Evolutionary conservation across 1,139 yeast species (phyloP).

Genomic region (Taphrina flavorubra): DNA sequence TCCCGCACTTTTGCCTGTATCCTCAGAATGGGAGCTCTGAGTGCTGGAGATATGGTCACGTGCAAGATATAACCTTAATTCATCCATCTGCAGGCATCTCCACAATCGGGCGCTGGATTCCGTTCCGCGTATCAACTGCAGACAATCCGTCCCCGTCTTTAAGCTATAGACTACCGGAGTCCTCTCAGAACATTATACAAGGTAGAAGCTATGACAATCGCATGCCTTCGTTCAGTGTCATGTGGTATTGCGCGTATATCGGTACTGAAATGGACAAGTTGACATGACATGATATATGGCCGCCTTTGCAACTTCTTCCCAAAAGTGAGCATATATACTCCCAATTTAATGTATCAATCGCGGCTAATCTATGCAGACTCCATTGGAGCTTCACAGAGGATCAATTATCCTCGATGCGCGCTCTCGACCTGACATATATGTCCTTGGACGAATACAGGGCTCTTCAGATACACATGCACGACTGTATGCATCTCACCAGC

Average conservation of each 20-base stretch:
- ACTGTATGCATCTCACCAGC: constrained; percentile 45
- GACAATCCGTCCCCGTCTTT: too few species aligned
- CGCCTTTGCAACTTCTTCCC: constrained; percentile 15
- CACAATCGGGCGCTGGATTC: background rate
- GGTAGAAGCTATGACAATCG: too few species aligned
- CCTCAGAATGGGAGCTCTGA: background rate
- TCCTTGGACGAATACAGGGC: constrained; percentile 49
- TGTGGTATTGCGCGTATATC: background rate
- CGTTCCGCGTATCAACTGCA: too few species aligned
- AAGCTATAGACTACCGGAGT: too few species aligned
- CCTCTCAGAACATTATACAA: too few species aligned
- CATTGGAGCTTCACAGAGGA: constrained; percentile 67
- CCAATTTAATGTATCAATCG: background rate
- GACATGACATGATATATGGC: constrained; percentile 8
- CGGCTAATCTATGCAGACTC: constrained; percentile 49
- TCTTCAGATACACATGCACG: constrained; percentile 56
- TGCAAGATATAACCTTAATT: constrained; percentile 6
- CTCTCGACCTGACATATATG: constrained; percentile 45
- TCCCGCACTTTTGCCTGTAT: background rate
- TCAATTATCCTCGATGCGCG: constrained; percentile 55
- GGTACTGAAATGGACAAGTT: background rate
- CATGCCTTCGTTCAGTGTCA: too few species aligned
- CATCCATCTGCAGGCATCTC: background rate
- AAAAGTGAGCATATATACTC: background rate
- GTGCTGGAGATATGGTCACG: constrained; percentile 3